phyloP scores from a whole-genome alignment of 306 rosid genomes.

The Luffa aegyptiaca region DNA sequence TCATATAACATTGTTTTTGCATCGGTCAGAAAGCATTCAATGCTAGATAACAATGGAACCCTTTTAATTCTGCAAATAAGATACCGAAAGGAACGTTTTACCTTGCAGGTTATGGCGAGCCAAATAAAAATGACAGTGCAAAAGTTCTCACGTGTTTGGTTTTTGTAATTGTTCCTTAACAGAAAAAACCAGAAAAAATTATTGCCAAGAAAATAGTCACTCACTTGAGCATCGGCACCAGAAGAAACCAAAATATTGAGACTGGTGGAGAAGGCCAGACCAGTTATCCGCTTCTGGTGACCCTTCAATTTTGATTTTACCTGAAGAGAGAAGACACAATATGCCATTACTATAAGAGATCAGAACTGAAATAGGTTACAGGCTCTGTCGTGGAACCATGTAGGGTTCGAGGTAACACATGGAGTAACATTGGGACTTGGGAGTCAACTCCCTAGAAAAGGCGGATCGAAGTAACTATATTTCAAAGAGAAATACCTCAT shows the following conservation, averaged over 20 bases:
- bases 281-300: conserved; percentile 68
- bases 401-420: background rate
- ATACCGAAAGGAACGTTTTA: background rate
- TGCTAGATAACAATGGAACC: background rate
- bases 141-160: background rate
- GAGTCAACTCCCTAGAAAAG: background rate
- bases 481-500: conserved; percentile 46
- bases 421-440: background rate
- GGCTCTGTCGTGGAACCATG: background rate
- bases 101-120: background rate
- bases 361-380: background rate
- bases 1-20: background rate
- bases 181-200: background rate
- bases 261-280: conserved; percentile 72
- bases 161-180: background rate
- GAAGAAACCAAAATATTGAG: conserved; percentile 75
- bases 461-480: background rate
- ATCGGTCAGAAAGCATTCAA: background rate
- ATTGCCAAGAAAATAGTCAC: conserved; percentile 10
- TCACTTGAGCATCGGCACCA: conserved; percentile 80
- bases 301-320: conserved; percentile 74
- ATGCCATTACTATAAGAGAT: background rate
- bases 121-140: background rate
- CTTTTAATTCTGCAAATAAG: background rate
- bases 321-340: conserved; percentile 21